Conservation (phyloP, 768 basidiomycete species). For the Kockovaella imperatae region DNA sequence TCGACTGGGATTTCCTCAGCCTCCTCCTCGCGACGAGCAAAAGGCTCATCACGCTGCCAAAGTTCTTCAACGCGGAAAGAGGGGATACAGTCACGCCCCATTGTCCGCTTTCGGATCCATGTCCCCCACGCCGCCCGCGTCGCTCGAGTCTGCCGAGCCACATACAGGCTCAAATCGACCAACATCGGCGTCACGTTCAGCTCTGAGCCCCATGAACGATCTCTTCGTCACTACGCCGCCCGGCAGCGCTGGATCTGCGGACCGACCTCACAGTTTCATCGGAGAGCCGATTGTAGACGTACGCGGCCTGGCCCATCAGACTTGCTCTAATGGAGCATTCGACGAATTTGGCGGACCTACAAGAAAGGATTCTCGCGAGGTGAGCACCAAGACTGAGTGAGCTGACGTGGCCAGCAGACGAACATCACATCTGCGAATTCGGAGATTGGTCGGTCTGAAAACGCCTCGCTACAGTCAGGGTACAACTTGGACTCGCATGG, state of each 20-base stretch:
- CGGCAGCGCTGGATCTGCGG: neutral
- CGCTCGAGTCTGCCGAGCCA: neutral
- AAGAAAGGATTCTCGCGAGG: neutral
- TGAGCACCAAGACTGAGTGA: too few species aligned
- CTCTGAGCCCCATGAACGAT: neutral
- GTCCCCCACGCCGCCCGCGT: neutral
- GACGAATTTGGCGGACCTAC: neutral
- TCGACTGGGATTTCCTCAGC: too few species aligned
- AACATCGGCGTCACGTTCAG: neutral
- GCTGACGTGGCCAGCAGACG: too few species aligned
- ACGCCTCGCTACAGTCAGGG: too few species aligned
- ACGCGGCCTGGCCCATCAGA: neutral
- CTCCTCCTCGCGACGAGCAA: too few species aligned
- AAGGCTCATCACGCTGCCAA: too few species aligned
- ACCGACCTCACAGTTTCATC: neutral
- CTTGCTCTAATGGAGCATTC: neutral
- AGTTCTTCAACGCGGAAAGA: neutral
- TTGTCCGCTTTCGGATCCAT: conserved; percentile 1
- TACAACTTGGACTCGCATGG: too few species aligned
- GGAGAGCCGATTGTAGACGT: neutral
- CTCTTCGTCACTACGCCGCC: neutral
- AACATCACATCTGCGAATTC: too few species aligned
- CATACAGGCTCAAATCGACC: neutral
- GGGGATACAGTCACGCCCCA: neutral
- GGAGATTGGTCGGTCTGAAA: too few species aligned